Percentiles rank a stretch among this genome's conserved stretches.
These are phyloP conservation scores for Trichoderma asperelloides DNA, from an alignment of 495 filamentous ascomycete genomes.

Conservation along the genomic window DNA sequence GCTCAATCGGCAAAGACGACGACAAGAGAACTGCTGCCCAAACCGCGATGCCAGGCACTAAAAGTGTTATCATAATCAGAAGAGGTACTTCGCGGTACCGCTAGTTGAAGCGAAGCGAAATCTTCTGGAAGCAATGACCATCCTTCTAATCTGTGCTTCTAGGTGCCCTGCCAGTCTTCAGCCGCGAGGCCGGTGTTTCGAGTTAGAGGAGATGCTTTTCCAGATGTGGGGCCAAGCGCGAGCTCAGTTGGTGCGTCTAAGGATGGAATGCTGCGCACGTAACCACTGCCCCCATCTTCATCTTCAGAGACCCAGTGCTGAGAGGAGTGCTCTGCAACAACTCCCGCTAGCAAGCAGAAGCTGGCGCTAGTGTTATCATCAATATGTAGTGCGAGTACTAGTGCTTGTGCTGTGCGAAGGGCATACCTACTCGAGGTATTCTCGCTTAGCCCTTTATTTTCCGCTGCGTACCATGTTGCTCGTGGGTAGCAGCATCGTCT, in stretches of 20 bases:
- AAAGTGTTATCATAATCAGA: neutral
- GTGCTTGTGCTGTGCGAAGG: too few relatives aligned
- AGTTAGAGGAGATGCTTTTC: neutral
- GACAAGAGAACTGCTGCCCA: neutral
- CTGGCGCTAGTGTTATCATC: neutral
- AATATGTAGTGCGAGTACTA: neutral
- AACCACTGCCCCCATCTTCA: neutral
- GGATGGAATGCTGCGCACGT: neutral
- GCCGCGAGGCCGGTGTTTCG: slow-evolving; percentile 2
- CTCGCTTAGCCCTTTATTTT: too few relatives aligned
- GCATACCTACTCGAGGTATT: too few relatives aligned
- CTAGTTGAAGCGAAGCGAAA: neutral
- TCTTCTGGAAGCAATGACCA: neutral
- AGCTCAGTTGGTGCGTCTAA: neutral
- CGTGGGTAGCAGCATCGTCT: too few relatives aligned
- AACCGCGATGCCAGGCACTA: neutral
- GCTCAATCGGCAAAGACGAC: neutral
- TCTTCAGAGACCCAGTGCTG: neutral
- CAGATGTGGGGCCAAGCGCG: neutral
- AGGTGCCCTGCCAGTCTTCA: neutral
- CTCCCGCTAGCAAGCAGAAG: neutral
- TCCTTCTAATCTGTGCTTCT: neutral
- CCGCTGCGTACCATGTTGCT: too few relatives aligned
- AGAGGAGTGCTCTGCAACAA: neutral
- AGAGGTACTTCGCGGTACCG: neutral